These are phyloP conservation scores for Backusella tuberculispora DNA, from an alignment of 192 early-diverging fungal species.

Conservation along the genomic window DNA sequence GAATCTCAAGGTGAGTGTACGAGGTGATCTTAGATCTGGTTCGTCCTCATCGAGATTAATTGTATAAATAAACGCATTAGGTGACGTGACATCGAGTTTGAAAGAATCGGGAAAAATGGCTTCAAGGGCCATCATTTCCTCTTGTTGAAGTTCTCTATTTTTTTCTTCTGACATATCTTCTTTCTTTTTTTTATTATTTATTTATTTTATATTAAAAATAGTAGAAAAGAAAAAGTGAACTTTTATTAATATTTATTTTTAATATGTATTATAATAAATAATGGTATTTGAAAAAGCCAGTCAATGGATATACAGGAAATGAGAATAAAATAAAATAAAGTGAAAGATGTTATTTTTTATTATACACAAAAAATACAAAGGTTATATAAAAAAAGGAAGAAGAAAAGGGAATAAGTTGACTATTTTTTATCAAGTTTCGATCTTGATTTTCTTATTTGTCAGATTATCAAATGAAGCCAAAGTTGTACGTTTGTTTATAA, in stretches of 20 bases:
- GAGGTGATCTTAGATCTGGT: constrained; percentile 18
- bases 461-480: neutral
- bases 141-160: constrained; percentile 9
- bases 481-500: neutral
- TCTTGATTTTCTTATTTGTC: constrained; percentile 4
- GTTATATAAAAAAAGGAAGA: neutral
- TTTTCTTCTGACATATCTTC: constrained; percentile 7
- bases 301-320: neutral
- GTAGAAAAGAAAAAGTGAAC: neutral
- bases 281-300: too few species aligned
- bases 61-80: constrained; percentile 23
- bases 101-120: constrained; percentile 24
- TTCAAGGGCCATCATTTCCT: constrained; percentile 23
- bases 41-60: constrained; percentile 39
- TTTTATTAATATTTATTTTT: too few species aligned
- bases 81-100: neutral
- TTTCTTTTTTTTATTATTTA: neutral
- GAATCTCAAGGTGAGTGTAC: constrained; percentile 34
- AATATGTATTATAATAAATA: too few species aligned
- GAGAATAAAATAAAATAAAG: neutral
- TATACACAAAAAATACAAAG: neutral
- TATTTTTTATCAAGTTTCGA: neutral
- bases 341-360: neutral
- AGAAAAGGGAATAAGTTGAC: too few species aligned
- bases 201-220: neutral